Conservation (phyloP, 2,329 filamentous ascomycete species). For the Pseudogymnoascus sp. region DNA sequence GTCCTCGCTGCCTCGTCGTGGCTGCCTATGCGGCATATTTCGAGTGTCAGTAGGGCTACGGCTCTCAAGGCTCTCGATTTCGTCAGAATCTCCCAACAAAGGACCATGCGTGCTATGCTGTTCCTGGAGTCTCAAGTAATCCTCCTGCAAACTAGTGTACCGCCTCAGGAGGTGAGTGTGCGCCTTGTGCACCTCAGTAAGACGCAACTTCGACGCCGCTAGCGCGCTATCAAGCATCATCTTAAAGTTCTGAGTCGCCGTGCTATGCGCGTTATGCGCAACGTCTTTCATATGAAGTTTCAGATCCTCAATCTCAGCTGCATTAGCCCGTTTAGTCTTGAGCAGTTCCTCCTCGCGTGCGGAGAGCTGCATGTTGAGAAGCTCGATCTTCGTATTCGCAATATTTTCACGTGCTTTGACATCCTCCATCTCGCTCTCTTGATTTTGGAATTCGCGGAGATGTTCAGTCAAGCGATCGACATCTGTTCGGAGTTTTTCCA, state of each 20-base stretch:
- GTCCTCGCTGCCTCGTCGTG: slow-evolving; percentile 1
- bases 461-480: slow-evolving; percentile 51
- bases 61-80: slow-evolving; percentile 8
- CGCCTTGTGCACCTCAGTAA: slow-evolving; percentile 42
- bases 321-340: slow-evolving; percentile 32
- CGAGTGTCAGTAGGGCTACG: slow-evolving; percentile 1
- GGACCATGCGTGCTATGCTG: slow-evolving; percentile 25
- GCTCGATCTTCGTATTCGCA: slow-evolving; percentile 49
- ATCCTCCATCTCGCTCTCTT: slow-evolving; percentile 50
- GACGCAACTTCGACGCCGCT: slow-evolving; percentile 37
- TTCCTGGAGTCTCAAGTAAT: slow-evolving; percentile 28
- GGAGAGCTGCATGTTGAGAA: slow-evolving; percentile 49
- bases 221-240: slow-evolving; percentile 40
- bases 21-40: background rate
- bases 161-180: slow-evolving; percentile 41
- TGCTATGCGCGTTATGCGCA: slow-evolving; percentile 23
- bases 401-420: slow-evolving; percentile 50
- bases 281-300: slow-evolving; percentile 24
- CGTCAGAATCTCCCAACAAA: slow-evolving; percentile 9
- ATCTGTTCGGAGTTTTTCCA: slow-evolving; percentile 50
- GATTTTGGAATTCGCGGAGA: slow-evolving; percentile 55
- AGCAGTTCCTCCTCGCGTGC: slow-evolving; percentile 42
- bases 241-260: slow-evolving; percentile 24
- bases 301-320: slow-evolving; percentile 39
- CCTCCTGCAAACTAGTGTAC: slow-evolving; percentile 41